A percentile compares a stretch with the other conserved stretches of the same genome.
Conservation (phyloP, 129 eudicot species). For the Saposhnikovia divaricata region DNA sequence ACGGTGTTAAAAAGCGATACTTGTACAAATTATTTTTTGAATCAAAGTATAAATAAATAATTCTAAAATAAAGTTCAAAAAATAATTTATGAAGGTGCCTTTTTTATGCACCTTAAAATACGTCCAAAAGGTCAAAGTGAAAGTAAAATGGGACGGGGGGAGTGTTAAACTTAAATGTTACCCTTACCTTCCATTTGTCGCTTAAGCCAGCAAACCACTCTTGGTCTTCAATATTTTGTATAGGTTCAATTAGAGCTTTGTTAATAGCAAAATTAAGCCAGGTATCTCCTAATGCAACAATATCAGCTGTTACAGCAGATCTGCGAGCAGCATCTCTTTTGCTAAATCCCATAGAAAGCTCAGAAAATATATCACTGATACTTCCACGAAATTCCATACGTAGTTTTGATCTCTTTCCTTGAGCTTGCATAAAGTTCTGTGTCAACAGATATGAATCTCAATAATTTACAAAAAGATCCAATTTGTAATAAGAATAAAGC, state of each 20-base stretch:
- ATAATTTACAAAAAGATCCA: background rate
- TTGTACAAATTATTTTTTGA: too few species aligned
- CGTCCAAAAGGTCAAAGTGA: too few species aligned
- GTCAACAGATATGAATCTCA: conserved; percentile 4
- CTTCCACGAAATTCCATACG: conserved; percentile 63
- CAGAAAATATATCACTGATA: conserved; percentile 55
- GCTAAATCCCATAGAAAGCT: conserved; percentile 40
- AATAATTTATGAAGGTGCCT: too few species aligned
- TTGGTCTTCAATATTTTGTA: conserved; percentile 58
- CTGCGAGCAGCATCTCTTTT: conserved; percentile 38
- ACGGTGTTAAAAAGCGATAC: too few species aligned
- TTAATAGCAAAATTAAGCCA: conserved; percentile 68
- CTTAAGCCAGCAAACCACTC: conserved; percentile 65
- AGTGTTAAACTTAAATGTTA: background rate
- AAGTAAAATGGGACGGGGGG: too few species aligned
- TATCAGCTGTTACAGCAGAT: conserved; percentile 81
- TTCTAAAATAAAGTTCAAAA: too few species aligned
- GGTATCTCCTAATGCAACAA: conserved; percentile 79
- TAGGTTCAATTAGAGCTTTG: conserved; percentile 67
- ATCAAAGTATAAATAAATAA: too few species aligned
- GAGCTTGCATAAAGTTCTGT: conserved; percentile 76
- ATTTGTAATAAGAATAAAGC: background rate
- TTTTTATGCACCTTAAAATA: too few species aligned
- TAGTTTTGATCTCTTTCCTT: conserved; percentile 74
- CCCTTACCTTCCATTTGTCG: conserved; percentile 86